Evolutionary conservation across 2,329 filamentous ascomycete species (phyloP).

Genomic region (Penicillium nordicum): DNA sequence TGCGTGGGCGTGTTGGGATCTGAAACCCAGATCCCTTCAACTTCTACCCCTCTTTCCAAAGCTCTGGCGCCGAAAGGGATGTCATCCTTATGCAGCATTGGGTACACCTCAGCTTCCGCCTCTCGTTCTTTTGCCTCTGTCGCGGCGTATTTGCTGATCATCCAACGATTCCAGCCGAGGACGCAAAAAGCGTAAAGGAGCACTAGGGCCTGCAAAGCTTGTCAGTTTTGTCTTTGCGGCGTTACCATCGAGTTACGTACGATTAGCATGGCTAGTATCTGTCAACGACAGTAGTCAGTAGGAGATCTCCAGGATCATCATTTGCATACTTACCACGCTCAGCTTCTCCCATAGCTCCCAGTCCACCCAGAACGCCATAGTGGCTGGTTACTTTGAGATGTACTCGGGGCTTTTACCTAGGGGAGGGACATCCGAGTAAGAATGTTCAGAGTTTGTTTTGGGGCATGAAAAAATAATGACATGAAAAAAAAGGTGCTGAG

Average conservation of each 20-base stretch:
- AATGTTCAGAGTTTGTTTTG: neutral
- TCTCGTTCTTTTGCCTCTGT: slow-evolving; percentile 65
- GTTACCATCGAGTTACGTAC: slow-evolving; percentile 33
- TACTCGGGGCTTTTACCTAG: neutral
- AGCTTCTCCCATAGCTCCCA: slow-evolving; percentile 89
- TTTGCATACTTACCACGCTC: slow-evolving; percentile 68
- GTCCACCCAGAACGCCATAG: slow-evolving; percentile 57
- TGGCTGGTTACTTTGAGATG: slow-evolving; percentile 4
- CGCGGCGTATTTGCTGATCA: slow-evolving; percentile 58
- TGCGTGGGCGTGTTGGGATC: slow-evolving; percentile 41
- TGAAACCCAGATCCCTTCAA: slow-evolving; percentile 81
- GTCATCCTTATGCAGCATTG: slow-evolving; percentile 56
- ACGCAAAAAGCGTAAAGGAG: slow-evolving; percentile 67
- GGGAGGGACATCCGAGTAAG: neutral
- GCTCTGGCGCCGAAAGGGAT: slow-evolving; percentile 85
- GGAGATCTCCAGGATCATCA: neutral
- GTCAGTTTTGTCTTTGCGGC: slow-evolving; percentile 14
- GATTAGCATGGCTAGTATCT: slow-evolving; percentile 73
- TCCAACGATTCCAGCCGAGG: slow-evolving; percentile 55
- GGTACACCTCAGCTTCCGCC: slow-evolving; percentile 50
- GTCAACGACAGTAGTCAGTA: slow-evolving; percentile 17
- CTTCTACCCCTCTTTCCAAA: slow-evolving; percentile 75
- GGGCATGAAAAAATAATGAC: neutral
- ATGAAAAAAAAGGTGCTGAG: neutral
- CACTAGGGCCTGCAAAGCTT: slow-evolving; percentile 54